Evolutionary conservation across 139 green algal genomes (phyloP).

Genomic region (Nannochloris sp.): DNA sequence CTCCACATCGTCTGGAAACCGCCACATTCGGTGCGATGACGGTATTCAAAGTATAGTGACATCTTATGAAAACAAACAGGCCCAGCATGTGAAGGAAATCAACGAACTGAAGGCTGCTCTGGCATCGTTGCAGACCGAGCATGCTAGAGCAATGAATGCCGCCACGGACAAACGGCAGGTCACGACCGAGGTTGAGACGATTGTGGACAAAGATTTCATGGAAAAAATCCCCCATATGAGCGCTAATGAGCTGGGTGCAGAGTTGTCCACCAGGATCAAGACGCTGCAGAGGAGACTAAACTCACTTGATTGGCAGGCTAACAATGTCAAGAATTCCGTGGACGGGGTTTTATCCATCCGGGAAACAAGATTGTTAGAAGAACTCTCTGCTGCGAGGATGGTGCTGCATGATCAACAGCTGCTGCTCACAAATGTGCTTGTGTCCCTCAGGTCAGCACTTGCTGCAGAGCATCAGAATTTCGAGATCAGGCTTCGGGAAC

Average conservation of each 20-base stretch:
- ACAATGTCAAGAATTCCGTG: not conserved
- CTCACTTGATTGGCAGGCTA: not conserved
- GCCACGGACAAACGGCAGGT: not conserved
- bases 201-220: conserved; percentile 18
- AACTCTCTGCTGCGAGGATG: not conserved
- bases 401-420: not conserved
- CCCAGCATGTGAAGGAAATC: conserved; percentile 32
- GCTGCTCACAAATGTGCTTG: not conserved
- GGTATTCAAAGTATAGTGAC: conserved; percentile 34
- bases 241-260: conserved; percentile 18
- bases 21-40: conserved; percentile 8
- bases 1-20: not conserved
- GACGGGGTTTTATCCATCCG: not conserved
- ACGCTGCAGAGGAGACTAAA: conserved; percentile 11
- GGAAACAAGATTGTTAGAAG: not conserved
- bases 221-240: conserved; percentile 15
- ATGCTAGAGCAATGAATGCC: conserved; percentile 20
- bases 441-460: not conserved
- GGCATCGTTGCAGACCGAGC: conserved; percentile 24
- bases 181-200: not conserved
- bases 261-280: conserved; percentile 6
- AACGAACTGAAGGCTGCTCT: conserved; percentile 31
- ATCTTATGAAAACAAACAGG: conserved; percentile 41
- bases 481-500: not conserved
- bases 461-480: not conserved